These are phyloP conservation scores for Alternaria triticina DNA, from an alignment of 2,329 filamentous ascomycete species.

Conservation along the genomic window DNA sequence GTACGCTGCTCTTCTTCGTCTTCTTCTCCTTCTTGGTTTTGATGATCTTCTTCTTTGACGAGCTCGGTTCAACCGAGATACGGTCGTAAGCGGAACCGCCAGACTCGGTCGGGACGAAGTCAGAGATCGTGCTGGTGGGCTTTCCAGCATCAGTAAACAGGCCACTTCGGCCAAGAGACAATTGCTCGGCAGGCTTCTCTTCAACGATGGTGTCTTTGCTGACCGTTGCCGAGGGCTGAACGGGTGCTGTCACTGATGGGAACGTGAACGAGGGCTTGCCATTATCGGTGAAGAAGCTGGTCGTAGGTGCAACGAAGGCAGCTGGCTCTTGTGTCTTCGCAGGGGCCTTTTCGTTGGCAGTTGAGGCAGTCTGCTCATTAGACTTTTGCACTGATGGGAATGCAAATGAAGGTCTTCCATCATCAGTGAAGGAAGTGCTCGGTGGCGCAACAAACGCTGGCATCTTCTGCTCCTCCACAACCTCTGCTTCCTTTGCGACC, in stretches of 20 bases:
- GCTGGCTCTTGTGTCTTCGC: background rate
- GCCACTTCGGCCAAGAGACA: background rate
- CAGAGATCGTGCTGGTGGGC: background rate
- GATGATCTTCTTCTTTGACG: slow-evolving; percentile 33
- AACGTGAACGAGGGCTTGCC: slow-evolving; percentile 12
- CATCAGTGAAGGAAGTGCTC: slow-evolving; percentile 13
- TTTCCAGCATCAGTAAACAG: slow-evolving; percentile 15
- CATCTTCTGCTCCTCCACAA: background rate
- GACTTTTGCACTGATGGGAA: background rate
- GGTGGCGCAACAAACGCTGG: slow-evolving; percentile 6
- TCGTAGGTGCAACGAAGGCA: slow-evolving; percentile 4
- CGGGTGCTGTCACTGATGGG: background rate
- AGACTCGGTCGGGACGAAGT: slow-evolving; percentile 3
- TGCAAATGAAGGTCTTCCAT: slow-evolving; percentile 11
- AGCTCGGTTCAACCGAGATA: slow-evolving; percentile 12
- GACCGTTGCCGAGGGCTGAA: background rate
- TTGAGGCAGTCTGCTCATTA: background rate
- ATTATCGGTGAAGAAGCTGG: slow-evolving; percentile 9
- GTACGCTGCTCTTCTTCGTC: slow-evolving; percentile 23
- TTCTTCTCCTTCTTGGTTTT: slow-evolving; percentile 36
- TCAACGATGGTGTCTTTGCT: background rate
- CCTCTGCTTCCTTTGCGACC: background rate
- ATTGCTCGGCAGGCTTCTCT: background rate
- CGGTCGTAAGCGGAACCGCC: slow-evolving; percentile 9
- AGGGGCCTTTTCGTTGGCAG: background rate